A percentile compares a stretch with the other conserved stretches of the same genome.
Conservation (phyloP, 805 yeast species). For the Yamadazyma paraphyllophila region DNA sequence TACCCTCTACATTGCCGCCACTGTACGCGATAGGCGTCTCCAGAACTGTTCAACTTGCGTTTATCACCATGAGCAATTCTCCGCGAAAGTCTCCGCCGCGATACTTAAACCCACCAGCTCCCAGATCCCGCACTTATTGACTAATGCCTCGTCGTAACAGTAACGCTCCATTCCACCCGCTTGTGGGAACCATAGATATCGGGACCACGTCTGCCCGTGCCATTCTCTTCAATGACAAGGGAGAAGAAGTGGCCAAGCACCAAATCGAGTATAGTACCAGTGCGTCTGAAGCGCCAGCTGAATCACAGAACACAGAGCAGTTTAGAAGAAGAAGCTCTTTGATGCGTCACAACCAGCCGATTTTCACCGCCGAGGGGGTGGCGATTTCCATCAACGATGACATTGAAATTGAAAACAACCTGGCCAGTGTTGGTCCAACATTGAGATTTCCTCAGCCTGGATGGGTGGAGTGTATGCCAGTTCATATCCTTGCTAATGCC, state of each 20-base stretch:
- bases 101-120: background rate
- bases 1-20: no score
- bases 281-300: slow-evolving; percentile 53
- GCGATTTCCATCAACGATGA: slow-evolving; percentile 59
- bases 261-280: slow-evolving; percentile 86
- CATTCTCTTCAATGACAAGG: slow-evolving; percentile 70
- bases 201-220: slow-evolving; percentile 93
- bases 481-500: slow-evolving; percentile 75
- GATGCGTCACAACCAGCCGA: slow-evolving; percentile 51
- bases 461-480: slow-evolving; percentile 94
- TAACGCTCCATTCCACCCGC: slow-evolving; percentile 39
- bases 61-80: background rate
- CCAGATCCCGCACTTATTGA: background rate
- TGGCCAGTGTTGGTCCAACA: slow-evolving; percentile 61
- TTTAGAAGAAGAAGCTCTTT: slow-evolving; percentile 44
- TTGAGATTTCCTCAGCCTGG: slow-evolving; percentile 76
- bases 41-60: no score
- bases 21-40: no score
- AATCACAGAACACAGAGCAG: slow-evolving; percentile 41
- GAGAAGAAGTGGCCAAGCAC: slow-evolving; percentile 79
- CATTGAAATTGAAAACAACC: slow-evolving; percentile 61
- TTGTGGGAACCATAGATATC: slow-evolving; percentile 74
- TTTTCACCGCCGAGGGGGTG: slow-evolving; percentile 73
- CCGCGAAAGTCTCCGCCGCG: background rate
- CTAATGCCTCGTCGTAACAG: slow-evolving; percentile 44